Percentiles rank a stretch among this genome's conserved stretches.
Conservation (phyloP, 192 early-diverging fungal genomes). For the Coemansia sp. region DNA sequence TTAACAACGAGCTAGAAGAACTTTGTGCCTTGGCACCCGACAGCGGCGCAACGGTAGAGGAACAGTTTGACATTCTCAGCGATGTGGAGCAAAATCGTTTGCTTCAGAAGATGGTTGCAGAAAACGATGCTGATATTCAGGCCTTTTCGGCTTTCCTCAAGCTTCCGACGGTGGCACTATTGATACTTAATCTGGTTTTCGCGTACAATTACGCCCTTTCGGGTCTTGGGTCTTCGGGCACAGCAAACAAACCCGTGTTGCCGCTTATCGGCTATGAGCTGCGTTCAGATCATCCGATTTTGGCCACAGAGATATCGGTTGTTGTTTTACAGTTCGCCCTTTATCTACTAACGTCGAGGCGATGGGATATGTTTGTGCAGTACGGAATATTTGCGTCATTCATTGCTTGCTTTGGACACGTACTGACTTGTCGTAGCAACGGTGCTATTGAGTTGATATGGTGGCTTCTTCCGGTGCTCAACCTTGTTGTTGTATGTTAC, state of each 20-base stretch:
- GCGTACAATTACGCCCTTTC: conserved; percentile 36
- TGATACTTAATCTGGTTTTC: conserved; percentile 43
- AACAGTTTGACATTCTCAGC: conserved; percentile 30
- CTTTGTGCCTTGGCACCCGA: conserved; percentile 16
- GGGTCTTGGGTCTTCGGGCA: conserved; percentile 9
- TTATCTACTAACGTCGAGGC: conserved; percentile 32
- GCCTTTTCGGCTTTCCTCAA: conserved; percentile 40
- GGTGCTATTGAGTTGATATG: conserved; percentile 28
- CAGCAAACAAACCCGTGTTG: conserved; percentile 11
- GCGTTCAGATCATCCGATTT: conserved; percentile 27
- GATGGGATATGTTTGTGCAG: conserved; percentile 27
- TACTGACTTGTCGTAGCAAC: conserved; percentile 19
- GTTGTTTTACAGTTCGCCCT: conserved; percentile 40
- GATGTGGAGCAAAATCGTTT: conserved; percentile 25
- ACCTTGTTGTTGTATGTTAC: conserved; percentile 28
- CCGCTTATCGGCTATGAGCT: conserved; percentile 25
- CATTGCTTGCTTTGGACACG: conserved; percentile 10
- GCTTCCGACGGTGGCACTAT: conserved; percentile 24
- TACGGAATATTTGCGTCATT: conserved; percentile 4
- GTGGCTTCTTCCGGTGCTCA: conserved; percentile 38
- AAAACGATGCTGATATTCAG: conserved; percentile 46
- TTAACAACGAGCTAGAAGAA: conserved; percentile 17
- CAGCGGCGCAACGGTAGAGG: conserved; percentile 21
- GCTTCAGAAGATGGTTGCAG: conserved; percentile 28
- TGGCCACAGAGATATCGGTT: conserved; percentile 40